Evolutionary conservation across 805 yeast genomes (phyloP), one percentile per base, ranked within the genome.

Genomic region (Ogataea naganishii): DNA sequence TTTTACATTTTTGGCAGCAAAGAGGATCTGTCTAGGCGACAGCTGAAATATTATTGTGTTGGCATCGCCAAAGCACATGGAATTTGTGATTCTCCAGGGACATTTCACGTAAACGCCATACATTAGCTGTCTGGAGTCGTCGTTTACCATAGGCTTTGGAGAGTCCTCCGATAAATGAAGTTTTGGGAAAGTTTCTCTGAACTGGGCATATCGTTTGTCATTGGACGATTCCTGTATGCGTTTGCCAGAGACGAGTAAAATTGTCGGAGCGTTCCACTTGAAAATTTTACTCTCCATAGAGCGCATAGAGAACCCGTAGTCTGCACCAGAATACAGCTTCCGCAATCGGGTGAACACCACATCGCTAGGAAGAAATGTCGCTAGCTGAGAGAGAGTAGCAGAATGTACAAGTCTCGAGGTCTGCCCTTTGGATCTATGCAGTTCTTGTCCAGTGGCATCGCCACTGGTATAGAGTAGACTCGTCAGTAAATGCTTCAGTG

Each of bases 251-350:
- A 89, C 60, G 0, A 88, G 36, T 7, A 88, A 40, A 1, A 89
- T 49, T 0, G 95, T 72, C 0, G 96, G 95, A 0, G 95, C 92
- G 41, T 72, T 75, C 95, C 96, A 89, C 43, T 86, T 84, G 60
- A 84, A 74, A 0, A 80, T 80, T 38, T 78, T 83, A 33, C 79
- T 69, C 53, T 88, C 95, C 34, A 89, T 68, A 0, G 95, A 80
- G 18, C 94, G 60, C 69, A 88, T 83, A 0, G 95, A 83, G 49
- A 82, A 89, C 2, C 97, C 97, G 29, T 75, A 63, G 27, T 72
- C 79, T 7, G 84, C 59, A 0, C 94, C 96, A 7, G 67, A 62
- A 43, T 78, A 88, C 8, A 88, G 64, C 41, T 72, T 74, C 25
- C 72, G 62, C 31, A 81, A 46, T 24, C 69, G 65, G 4, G 69